Base-by-base conservation (phyloP, 805 yeast species). In the Saccharomycopsis fibuligera region DNA sequence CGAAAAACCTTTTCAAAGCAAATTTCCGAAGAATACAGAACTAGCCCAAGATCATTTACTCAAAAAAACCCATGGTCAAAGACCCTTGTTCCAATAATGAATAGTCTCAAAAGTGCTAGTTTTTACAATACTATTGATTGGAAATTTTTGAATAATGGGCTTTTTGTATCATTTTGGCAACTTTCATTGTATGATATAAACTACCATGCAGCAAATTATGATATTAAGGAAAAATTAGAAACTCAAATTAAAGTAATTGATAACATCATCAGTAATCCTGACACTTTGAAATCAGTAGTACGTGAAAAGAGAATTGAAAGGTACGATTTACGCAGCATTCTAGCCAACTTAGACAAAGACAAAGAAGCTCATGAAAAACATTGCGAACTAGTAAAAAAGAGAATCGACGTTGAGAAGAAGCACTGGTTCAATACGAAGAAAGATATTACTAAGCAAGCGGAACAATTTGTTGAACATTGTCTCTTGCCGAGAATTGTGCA, bases 401-500 rank as follows among this genome's bases (percentile, higher is more conserved):
- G 68, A 35, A 59, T 75, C 12, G 50, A 30, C 14, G 49, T 27
- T 9, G 67, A 58, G 33, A 65, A 66, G 16, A 16, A 35, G 2
- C 41, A 33, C 1, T 77, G 81, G 82, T 76, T 79, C 52, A 5
- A 31, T 0, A 29, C 57, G 30, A 45, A 31, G 5, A 47, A 43
- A n/a, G 54, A 56, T 36, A 22, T 48, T 8, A 33, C 47, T 0
- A 50, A 49, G 3, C 65, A 64, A 35, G 55, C 65, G 10, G 54
- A 54, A 25, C 44, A 59, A 1, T 76, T 87, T 42, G 59, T 87
- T 31, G 81, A 82, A 52, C 62, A 64, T 46, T 87, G 96, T 62
- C 57, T 87, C 5, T 63, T 89, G 10, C 96, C 96, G 9, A 70
- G 97, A 55, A 73, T 81, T 3, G 62, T 83, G 2, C 88, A 83